Percentiles rank a stretch among this genome's conserved stretches.
These are phyloP conservation scores for Thelonectria discophora DNA, from an alignment of 2,329 filamentous ascomycete species.

Conservation along the genomic window DNA sequence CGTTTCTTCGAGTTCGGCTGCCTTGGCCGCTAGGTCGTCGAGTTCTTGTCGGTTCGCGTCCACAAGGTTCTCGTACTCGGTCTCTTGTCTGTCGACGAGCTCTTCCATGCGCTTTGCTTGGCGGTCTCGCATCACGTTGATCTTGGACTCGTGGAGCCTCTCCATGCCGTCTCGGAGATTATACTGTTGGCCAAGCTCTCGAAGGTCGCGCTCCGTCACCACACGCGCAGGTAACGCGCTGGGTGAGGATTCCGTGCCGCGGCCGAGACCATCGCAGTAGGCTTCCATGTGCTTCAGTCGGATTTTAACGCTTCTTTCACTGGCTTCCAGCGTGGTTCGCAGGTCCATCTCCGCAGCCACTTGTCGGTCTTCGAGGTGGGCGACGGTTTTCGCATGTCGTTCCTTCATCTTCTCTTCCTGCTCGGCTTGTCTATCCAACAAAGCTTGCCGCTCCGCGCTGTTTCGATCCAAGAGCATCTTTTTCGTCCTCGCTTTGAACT, in stretches of 20 bases:
- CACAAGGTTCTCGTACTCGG: conserved; percentile 58
- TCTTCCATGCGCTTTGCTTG: conserved; percentile 70
- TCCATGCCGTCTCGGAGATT: conserved; percentile 67
- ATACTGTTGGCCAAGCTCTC: conserved; percentile 69
- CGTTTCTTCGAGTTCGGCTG: conserved; percentile 59
- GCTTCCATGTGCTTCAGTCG: conserved; percentile 73
- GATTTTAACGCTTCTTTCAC: conserved; percentile 64
- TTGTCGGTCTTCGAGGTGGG: conserved; percentile 68
- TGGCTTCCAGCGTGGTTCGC: conserved; percentile 61
- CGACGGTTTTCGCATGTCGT: conserved; percentile 61
- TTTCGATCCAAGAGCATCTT: conserved; percentile 63
- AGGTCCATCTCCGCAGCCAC: conserved; percentile 71
- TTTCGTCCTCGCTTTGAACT: conserved; percentile 59
- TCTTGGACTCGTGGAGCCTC: conserved; percentile 66
- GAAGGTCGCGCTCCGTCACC: conserved; percentile 67
- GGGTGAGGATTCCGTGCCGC: conserved; percentile 46
- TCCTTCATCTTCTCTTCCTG: conserved; percentile 63
- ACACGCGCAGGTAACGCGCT: conserved; percentile 55
- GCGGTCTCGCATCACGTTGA: conserved; percentile 72
- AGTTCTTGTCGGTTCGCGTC: conserved; percentile 58
- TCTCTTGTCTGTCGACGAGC: conserved; percentile 62
- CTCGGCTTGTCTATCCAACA: conserved; percentile 59
- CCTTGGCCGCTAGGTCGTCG: conserved; percentile 57
- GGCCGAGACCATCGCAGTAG: conserved; percentile 66
- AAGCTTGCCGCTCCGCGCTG: conserved; percentile 54